Evolutionary conservation across 1,284 basidiomycete species (phyloP).

Genomic region (Microbotryum violaceum): DNA sequence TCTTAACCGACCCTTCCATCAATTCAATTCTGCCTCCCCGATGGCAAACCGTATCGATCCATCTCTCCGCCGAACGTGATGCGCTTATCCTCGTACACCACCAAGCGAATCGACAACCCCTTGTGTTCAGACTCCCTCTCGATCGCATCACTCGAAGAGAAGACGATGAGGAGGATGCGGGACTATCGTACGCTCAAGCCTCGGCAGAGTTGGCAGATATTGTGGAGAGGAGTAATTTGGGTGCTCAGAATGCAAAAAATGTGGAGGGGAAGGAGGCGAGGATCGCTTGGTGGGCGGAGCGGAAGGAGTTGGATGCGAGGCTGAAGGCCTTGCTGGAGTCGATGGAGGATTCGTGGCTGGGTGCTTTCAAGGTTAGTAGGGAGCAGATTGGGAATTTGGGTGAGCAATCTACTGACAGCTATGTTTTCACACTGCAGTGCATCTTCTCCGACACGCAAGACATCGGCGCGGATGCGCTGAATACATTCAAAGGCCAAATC

Average conservation of each 20-base stretch:
- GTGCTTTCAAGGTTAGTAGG: constrained; percentile 78
- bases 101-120: constrained; percentile 53
- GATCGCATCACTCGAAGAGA: constrained; percentile 66
- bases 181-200: constrained; percentile 68
- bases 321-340: constrained; percentile 68
- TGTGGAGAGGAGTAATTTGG: constrained; percentile 65
- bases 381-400: neutral
- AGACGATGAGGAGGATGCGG: constrained; percentile 62
- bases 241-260: constrained; percentile 63
- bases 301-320: constrained; percentile 65
- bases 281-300: constrained; percentile 73
- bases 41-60: constrained; percentile 83
- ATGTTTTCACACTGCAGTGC: constrained; percentile 46
- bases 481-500: constrained; percentile 53
- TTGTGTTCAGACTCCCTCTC: constrained; percentile 82
- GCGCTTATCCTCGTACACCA: constrained; percentile 80
- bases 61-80: constrained; percentile 68
- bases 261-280: constrained; percentile 51
- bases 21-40: constrained; percentile 55
- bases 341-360: constrained; percentile 93
- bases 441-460: constrained; percentile 45
- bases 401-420: constrained; percentile 52
- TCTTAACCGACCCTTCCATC: constrained; percentile 28
- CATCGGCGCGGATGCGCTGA: constrained; percentile 44
- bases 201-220: constrained; percentile 68